Evolutionary conservation across 192 early-diverging fungal species (phyloP).

Genomic region (Kappamyces sp.): DNA sequence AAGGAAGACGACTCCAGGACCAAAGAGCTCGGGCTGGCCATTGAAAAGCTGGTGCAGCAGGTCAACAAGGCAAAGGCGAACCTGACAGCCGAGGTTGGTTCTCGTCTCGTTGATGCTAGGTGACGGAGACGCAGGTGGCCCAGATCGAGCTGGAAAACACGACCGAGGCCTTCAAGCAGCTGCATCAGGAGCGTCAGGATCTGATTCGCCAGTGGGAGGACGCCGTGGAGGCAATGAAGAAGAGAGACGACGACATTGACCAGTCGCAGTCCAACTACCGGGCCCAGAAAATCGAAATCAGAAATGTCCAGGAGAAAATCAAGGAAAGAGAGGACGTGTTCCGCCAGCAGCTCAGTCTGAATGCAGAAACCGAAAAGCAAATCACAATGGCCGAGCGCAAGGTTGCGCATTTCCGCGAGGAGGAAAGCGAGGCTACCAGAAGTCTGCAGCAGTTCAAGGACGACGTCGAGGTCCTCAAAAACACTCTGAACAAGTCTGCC

Average conservation of each 20-base stretch:
- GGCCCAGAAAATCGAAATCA: conserved; percentile 43
- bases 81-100: conserved; percentile 41
- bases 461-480: conserved; percentile 48
- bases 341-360: conserved; percentile 38
- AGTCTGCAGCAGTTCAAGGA: conserved; percentile 45
- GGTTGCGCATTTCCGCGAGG: conserved; percentile 46
- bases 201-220: conserved; percentile 51
- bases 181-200: conserved; percentile 53
- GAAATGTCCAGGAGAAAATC: conserved; percentile 32
- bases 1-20: conserved; percentile 51
- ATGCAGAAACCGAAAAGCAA: conserved; percentile 46
- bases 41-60: conserved; percentile 54
- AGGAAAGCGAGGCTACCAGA: conserved; percentile 29
- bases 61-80: conserved; percentile 52
- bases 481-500: conserved; percentile 49
- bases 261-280: conserved; percentile 35
- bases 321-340: conserved; percentile 48
- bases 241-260: conserved; percentile 45
- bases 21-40: conserved; percentile 46
- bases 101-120: conserved; percentile 20
- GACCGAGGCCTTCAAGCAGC: conserved; percentile 44
- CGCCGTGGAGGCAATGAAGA: conserved; percentile 44
- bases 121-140: conserved; percentile 55
- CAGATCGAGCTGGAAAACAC: conserved; percentile 58
- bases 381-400: conserved; percentile 40